phyloP scores from a whole-genome alignment of 768 basidiomycete species.

The Kwoniella bestiolae region DNA sequence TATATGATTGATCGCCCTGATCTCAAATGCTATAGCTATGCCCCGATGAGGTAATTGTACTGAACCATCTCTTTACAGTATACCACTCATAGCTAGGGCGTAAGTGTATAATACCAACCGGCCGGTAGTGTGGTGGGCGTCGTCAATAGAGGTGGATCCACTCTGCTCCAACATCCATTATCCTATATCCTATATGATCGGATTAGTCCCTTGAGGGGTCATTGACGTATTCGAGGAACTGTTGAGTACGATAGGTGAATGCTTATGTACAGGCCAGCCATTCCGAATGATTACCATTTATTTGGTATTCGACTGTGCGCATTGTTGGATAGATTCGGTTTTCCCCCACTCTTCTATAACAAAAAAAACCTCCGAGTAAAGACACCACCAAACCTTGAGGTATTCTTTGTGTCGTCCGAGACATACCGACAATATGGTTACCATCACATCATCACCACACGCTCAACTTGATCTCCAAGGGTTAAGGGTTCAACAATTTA shows the following conservation, averaged over 20 bases:
- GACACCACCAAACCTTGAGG: no score
- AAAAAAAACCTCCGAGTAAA: background rate
- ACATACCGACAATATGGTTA: background rate
- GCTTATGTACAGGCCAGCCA: no score
- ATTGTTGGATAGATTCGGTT: background rate
- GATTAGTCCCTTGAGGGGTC: background rate
- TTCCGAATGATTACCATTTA: background rate
- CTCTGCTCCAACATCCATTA: background rate
- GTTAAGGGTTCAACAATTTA: no score
- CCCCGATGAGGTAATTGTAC: conserved; percentile 1
- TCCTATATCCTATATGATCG: background rate
- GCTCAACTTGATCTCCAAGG: no score
- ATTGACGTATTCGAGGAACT: background rate
- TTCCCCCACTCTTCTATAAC: background rate
- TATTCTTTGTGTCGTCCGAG: no score
- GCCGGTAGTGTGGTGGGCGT: background rate
- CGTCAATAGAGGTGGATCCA: background rate
- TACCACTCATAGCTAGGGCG: background rate
- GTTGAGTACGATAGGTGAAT: no score
- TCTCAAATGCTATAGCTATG: background rate
- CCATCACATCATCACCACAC: background rate
- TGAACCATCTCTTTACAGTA: background rate
- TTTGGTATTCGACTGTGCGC: background rate
- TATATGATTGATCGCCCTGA: background rate
- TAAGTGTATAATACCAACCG: no score